A percentile compares a stretch with the other conserved stretches of the same genome.
phyloP scores from a whole-genome alignment of 2,329 filamentous ascomycete species.

The Cordyceps farinosa region DNA sequence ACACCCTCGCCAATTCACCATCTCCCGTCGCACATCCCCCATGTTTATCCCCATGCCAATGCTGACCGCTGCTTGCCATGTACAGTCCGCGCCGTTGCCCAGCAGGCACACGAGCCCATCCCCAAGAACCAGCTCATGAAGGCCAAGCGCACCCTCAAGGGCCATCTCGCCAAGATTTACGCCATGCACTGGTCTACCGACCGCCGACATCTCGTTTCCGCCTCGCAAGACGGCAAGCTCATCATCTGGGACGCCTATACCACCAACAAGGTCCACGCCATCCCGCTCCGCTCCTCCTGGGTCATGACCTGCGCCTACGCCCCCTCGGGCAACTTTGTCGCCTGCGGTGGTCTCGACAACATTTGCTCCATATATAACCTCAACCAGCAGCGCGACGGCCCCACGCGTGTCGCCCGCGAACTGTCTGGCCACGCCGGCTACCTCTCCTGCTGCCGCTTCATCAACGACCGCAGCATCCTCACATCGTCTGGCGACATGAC shows the following conservation, averaged over 20 bases:
- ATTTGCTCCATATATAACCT: slow-evolving; percentile 99
- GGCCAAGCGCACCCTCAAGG: slow-evolving; percentile 93
- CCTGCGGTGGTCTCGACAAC: slow-evolving; percentile 97
- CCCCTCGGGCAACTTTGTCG: slow-evolving; percentile 96
- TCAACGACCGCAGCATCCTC: slow-evolving; percentile 95
- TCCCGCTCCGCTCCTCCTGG: slow-evolving; percentile 95
- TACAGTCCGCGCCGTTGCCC: slow-evolving; percentile 84
- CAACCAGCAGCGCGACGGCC: slow-evolving; percentile 90
- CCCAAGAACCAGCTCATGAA: slow-evolving; percentile 93
- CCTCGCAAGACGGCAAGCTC: slow-evolving; percentile 97
- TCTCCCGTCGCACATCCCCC: neutral
- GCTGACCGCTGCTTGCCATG: neutral
- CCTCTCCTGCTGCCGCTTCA: slow-evolving; percentile 96
- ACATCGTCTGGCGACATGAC: slow-evolving; percentile 99
- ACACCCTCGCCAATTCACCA: neutral
- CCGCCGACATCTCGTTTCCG: slow-evolving; percentile 91
- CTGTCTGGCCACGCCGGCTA: slow-evolving; percentile 96
- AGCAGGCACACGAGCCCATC: slow-evolving; percentile 87
- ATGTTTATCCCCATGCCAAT: slow-evolving; percentile 18
- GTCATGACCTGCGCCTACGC: slow-evolving; percentile 99
- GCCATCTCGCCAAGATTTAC: slow-evolving; percentile 98
- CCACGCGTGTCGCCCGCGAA: slow-evolving; percentile 91
- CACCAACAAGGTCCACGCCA: slow-evolving; percentile 98
- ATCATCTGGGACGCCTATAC: slow-evolving; percentile 99
- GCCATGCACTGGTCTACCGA: slow-evolving; percentile 99